Conservation (phyloP, 331 rosid genomes). For the Dryas integrifolia region DNA sequence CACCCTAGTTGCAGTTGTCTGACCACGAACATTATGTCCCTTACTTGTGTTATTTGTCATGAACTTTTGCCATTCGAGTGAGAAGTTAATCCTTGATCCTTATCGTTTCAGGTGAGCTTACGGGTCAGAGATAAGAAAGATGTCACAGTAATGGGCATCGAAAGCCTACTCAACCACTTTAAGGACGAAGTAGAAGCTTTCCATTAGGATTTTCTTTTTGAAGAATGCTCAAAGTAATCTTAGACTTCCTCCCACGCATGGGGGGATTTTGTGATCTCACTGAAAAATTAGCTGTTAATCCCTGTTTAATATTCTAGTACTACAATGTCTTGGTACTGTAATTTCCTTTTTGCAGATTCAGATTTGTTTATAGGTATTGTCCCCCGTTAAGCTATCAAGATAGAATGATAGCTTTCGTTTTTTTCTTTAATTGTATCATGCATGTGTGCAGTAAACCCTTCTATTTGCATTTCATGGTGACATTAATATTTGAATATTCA, state of each 20-base stretch:
- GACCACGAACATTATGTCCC: background rate
- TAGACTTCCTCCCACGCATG: background rate
- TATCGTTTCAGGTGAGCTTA: slow-evolving; percentile 78
- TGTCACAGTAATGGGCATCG: slow-evolving; percentile 60
- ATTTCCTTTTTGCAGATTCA: background rate
- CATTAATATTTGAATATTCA: too few relatives aligned
- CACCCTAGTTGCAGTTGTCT: background rate
- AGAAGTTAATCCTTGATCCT: slow-evolving; percentile 25
- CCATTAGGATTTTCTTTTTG: slow-evolving; percentile 33
- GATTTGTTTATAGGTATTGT: background rate
- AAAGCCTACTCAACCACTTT: slow-evolving; percentile 59
- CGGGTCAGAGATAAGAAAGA: slow-evolving; percentile 70
- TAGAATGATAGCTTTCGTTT: background rate
- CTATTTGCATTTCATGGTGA: too few relatives aligned
- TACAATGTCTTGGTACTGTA: background rate
- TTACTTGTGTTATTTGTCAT: background rate
- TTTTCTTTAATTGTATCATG: too few relatives aligned
- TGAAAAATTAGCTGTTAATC: background rate
- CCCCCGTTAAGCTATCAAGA: background rate
- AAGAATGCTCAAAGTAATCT: slow-evolving; percentile 7
- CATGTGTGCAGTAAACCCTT: too few relatives aligned
- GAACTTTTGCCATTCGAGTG: too few relatives aligned
- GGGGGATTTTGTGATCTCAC: background rate
- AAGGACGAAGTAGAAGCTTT: slow-evolving; percentile 60
- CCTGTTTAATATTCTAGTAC: background rate